Evolutionary conservation across 352 stramenopile genomes (phyloP), one percentile per base, ranked within the genome.

Genomic region (Globisporangium ultimum): DNA sequence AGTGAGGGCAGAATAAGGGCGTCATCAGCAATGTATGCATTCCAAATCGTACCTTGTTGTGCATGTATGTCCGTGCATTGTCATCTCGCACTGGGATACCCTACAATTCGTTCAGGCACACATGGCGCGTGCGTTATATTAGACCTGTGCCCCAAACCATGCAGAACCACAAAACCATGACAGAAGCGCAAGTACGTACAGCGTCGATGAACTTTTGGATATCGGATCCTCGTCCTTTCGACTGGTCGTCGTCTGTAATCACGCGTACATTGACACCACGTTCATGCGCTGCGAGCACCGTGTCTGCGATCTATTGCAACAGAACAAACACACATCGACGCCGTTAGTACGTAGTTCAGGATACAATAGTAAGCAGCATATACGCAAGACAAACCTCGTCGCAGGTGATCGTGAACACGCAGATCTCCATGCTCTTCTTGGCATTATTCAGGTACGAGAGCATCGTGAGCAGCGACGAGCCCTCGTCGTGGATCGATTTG

Each of bases 201-300:
- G 75, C 80, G 48, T 87, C 76, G 36, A 87, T 83, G 54, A 89
- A 89, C 60, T 83, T 85, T 47, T 89, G 75, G 49, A 89, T 87
- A 62, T 89, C 80, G 15, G 77, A 88, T 43, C 80, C 80, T 55
- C 73, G 63, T 17, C 71, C 68, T 57, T 80, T 83, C 14, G 77
- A 68, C 64, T 88, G 78, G 13, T 65, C 67, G 53, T 89, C 80
- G 58, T 89, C 80, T 45, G 77, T 85, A 60, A 89, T 89, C 22
- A 89, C 53, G 40, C 80, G 80, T 55, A 89, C 66, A 12, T 60
- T 60, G 14, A 89, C 72, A 12, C 77, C 74, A 12, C 77, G 77
- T 22, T 67, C 48, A 58, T 87, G 76, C 28, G 77, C 75, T 21
- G 69, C 80, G 20, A 88, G 60, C 56, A 89, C 77, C 17, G 74